phyloP scores from a whole-genome alignment of 2,329 filamentous ascomycete species.

The Apiospora arundinis region DNA sequence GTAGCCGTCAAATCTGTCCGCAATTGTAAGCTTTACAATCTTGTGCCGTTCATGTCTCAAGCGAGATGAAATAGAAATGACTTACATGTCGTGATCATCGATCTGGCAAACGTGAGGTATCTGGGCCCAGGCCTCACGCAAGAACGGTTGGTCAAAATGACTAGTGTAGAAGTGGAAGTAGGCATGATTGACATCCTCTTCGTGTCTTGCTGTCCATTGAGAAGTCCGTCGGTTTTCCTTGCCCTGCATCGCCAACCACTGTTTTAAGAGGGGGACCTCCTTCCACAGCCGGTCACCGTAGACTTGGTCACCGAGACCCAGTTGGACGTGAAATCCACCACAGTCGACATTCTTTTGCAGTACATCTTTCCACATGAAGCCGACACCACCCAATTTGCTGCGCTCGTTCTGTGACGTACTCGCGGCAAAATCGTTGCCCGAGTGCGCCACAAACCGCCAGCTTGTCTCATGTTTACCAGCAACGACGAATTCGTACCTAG shows the following conservation, averaged over 20 bases:
- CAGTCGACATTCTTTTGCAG: constrained; percentile 97
- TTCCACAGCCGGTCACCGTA: constrained; percentile 97
- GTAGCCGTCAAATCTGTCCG: constrained; percentile 90
- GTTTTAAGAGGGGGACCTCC: constrained; percentile 89
- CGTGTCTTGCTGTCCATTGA: constrained; percentile 90
- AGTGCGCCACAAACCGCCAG: constrained; percentile 96
- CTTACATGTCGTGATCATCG: constrained; percentile 98
- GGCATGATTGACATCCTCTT: constrained; percentile 93
- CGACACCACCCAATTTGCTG: constrained; percentile 83
- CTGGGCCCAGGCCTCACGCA: constrained; percentile 95
- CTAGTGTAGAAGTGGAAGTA: constrained; percentile 99
- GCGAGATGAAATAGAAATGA: constrained; percentile 35
- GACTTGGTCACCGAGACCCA: constrained; percentile 92
- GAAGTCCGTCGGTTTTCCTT: constrained; percentile 92
- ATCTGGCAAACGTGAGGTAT: constrained; percentile 93
- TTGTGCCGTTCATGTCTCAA: background rate
- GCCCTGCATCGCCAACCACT: constrained; percentile 92
- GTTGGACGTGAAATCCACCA: constrained; percentile 91
- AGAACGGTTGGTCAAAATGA: constrained; percentile 94
- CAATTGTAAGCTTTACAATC: background rate
- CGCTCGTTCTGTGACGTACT: constrained; percentile 87
- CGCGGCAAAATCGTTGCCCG: constrained; percentile 93
- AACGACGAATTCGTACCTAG: constrained; percentile 96
- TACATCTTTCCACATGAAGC: constrained; percentile 99
- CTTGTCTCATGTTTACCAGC: constrained; percentile 88